A percentile compares a stretch with the other conserved stretches of the same genome.
Evolutionary conservation across 495 filamentous ascomycete species (phyloP).

Genomic region (Penicillium coprophilum): DNA sequence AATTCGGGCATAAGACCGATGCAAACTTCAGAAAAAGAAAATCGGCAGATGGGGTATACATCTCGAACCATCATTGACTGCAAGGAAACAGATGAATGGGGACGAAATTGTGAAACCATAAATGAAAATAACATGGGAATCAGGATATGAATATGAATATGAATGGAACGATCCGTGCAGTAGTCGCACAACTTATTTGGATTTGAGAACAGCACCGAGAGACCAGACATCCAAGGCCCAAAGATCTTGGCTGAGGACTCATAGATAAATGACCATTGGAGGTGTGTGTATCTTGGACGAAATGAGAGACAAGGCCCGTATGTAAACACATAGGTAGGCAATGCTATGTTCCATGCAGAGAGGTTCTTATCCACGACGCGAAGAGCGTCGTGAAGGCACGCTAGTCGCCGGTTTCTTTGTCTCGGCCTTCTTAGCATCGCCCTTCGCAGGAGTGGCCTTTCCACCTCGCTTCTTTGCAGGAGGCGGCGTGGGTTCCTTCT

Average conservation of each 20-base stretch:
- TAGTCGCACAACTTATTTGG: neutral
- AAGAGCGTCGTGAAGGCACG: constrained; percentile 42
- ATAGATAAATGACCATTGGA: constrained; percentile 5
- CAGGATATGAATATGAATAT: constrained; percentile 16
- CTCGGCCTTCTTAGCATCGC: constrained; percentile 17
- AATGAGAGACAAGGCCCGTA: neutral
- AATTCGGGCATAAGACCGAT: constrained; percentile 3
- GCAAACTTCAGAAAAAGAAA: constrained; percentile 16
- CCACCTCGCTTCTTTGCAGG: constrained; percentile 24
- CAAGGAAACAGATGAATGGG: constrained; percentile 4
- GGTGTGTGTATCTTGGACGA: neutral
- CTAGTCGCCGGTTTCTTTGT: constrained; percentile 25
- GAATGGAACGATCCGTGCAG: constrained; percentile 6
- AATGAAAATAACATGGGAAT: constrained; percentile 9
- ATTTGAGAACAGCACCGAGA: neutral
- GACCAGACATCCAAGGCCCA: neutral
- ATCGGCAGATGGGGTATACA: constrained; percentile 40
- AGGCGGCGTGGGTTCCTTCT: constrained; percentile 29
- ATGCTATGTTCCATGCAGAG: neutral
- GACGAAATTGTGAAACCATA: neutral
- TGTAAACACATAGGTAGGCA: neutral
- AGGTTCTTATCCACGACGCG: constrained; percentile 35
- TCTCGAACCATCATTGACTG: constrained; percentile 30
- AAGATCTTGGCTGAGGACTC: neutral
- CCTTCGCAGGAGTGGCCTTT: constrained; percentile 23